These are phyloP conservation scores for Candida maesae DNA, from an alignment of 805 yeast species.

Conservation along the genomic window DNA sequence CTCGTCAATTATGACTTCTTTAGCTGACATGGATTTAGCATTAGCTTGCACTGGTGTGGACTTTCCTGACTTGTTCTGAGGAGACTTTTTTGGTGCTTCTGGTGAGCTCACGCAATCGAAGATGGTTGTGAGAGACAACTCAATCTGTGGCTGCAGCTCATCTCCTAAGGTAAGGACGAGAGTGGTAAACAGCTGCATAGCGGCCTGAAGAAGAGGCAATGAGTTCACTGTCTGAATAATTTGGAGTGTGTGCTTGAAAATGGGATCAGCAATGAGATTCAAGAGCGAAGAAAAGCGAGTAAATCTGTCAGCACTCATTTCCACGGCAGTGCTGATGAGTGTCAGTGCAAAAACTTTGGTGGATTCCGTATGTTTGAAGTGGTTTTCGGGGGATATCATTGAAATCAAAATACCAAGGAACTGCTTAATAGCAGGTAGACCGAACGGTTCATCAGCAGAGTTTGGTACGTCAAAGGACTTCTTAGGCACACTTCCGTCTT, in stretches of 20 bases:
- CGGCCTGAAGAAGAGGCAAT: conserved; percentile 64
- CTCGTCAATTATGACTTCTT: conserved; percentile 83
- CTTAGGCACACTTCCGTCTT: conserved; percentile 36
- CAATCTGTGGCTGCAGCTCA: conserved; percentile 74
- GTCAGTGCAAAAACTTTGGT: conserved; percentile 80
- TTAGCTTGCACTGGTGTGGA: conserved; percentile 32
- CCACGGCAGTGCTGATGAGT: conserved; percentile 73
- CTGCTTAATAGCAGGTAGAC: conserved; percentile 71
- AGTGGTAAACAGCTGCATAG: conserved; percentile 73
- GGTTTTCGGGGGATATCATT: conserved; percentile 77
- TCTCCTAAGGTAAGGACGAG: conserved; percentile 63
- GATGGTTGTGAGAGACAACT: conserved; percentile 60
- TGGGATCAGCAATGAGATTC: conserved; percentile 66
- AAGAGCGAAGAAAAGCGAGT: conserved; percentile 61
- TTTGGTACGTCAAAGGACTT: conserved; percentile 24
- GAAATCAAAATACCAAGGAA: conserved; percentile 72
- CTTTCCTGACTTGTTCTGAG: conserved; percentile 22
- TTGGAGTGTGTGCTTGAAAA: conserved; percentile 82
- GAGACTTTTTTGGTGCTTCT: conserved; percentile 13
- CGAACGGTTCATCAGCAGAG: conserved; percentile 47
- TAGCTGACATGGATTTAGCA: conserved; percentile 35
- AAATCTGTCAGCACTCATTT: conserved; percentile 67
- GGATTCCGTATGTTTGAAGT: conserved; percentile 80
- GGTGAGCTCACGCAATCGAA: conserved; percentile 53
- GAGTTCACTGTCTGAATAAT: conserved; percentile 73